Evolutionary conservation across 2,329 filamentous ascomycete species (phyloP), one percentile per base, ranked within the genome.

Genomic region (Neofusicoccum ribis): DNA sequence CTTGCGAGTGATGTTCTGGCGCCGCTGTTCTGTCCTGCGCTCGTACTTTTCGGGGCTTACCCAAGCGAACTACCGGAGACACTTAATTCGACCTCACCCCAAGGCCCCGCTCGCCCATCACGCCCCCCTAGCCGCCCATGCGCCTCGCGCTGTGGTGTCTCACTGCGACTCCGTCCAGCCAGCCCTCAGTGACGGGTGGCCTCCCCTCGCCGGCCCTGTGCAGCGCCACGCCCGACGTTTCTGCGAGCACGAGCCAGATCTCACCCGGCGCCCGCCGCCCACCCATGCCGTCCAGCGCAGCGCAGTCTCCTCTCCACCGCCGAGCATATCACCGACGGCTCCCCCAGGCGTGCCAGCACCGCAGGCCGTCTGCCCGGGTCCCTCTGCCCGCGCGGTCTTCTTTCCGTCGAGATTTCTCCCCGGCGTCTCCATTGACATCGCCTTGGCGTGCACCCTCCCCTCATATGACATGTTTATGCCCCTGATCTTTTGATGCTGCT

Each of bases 31-130:
- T 52, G 49, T 58, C 63, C 51, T 64, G 46, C 63, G 63, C 63
- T 58, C 50, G 63, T 64, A 50, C 51, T 64, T 64, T 64, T 58
- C 51, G 63, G 63, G 63, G 63, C 63, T 64, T 64, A 51, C 63
- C 63, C 63, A 59, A 64, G 51, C 63, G 63, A 64, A 59, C 63
- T 27, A 58, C 63, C 41, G 51, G 9, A 39, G 41, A 49, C 51
- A 64, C 51, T 64, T 64, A 64, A 27, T 64, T 59, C 63, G 44
- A 64, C 63, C 34, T 64, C 63, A 64, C 31, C 63, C 52, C 62
- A 31, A 27, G 44, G 31, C 51, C 51, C 52, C 63, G 36, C 44
- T 23, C 51, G 27, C 34, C 15, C 7, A 3, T 17, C 9, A 9
- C 50, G 34, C 39, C 17, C 31, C 49, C 1, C 8, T 3, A 15